These are phyloP conservation scores for Leptographium lundbergii DNA, from an alignment of 2,329 filamentous ascomycete genomes.

Conservation along the genomic window DNA sequence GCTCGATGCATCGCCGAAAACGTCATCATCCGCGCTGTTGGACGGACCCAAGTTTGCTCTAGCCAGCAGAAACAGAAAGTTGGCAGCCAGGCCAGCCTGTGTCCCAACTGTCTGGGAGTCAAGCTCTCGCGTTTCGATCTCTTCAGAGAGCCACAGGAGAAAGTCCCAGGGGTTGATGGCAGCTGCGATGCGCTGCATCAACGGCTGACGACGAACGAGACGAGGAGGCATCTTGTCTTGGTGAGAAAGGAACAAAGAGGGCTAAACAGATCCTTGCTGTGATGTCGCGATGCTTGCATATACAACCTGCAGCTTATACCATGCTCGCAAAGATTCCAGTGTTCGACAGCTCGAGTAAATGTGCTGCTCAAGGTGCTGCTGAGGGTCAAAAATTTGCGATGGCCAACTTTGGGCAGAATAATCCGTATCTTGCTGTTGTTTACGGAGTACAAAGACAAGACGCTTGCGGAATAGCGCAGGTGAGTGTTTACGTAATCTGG, in stretches of 20 bases:
- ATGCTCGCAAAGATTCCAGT: not conserved
- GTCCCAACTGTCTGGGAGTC: constrained; percentile 69
- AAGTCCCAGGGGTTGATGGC: constrained; percentile 82
- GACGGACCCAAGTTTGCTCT: constrained; percentile 57
- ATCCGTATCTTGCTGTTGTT: not conserved
- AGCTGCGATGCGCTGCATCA: constrained; percentile 67
- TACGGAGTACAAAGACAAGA: not conserved
- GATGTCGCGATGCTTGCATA: not conserved
- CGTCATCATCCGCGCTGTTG: constrained; percentile 47
- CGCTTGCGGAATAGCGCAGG: not conserved
- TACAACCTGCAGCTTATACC: not conserved
- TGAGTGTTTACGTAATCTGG: not conserved
- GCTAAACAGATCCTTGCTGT: not conserved
- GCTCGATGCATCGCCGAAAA: constrained; percentile 54
- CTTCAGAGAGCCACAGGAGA: constrained; percentile 80
- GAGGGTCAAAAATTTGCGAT: not conserved
- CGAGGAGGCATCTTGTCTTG: constrained; percentile 61
- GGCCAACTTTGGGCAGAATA: not conserved
- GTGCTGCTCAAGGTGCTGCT: not conserved
- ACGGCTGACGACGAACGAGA: constrained; percentile 69
- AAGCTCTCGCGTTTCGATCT: constrained; percentile 84
- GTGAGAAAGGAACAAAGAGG: not conserved
- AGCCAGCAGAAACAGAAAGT: constrained; percentile 69
- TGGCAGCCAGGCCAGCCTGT: constrained; percentile 62
- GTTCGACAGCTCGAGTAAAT: not conserved